A percentile compares a stretch with the other conserved stretches of the same genome.
Conservation (phyloP, 2,329 filamentous ascomycete genomes). For the Pseudopyricularia javanii region DNA sequence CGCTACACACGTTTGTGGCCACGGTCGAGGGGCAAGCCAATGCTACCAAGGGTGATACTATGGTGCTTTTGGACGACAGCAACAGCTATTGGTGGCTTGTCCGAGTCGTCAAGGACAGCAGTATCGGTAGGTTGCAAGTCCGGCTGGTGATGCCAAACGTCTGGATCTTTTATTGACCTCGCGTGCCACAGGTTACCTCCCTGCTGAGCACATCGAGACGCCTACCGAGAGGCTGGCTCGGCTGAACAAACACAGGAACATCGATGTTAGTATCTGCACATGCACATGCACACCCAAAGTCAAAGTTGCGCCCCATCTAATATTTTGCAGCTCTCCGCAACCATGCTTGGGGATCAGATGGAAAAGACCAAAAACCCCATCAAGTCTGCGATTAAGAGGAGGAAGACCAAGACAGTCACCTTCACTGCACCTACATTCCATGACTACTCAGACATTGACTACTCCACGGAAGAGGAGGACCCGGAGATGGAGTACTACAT, state of each 20-base stretch:
- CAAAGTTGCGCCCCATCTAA: neutral
- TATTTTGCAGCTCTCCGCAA: slow-evolving; percentile 40
- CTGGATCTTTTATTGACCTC: slow-evolving; percentile 3
- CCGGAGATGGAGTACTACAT: slow-evolving; percentile 24
- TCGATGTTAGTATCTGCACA: slow-evolving; percentile 56
- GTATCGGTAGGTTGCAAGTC: slow-evolving; percentile 49
- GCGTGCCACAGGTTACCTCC: slow-evolving; percentile 65
- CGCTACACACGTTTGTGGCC: slow-evolving; percentile 91
- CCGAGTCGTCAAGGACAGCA: slow-evolving; percentile 91
- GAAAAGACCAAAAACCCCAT: slow-evolving; percentile 75
- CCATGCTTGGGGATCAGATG: slow-evolving; percentile 50
- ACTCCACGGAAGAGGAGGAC: slow-evolving; percentile 65
- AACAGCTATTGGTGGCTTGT: slow-evolving; percentile 99
- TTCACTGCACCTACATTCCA: slow-evolving; percentile 80
- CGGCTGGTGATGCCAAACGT: neutral
- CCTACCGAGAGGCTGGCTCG: slow-evolving; percentile 88
- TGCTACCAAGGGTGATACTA: slow-evolving; percentile 95
- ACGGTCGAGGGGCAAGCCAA: slow-evolving; percentile 98
- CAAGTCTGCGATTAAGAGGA: slow-evolving; percentile 70
- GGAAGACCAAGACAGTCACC: slow-evolving; percentile 75
- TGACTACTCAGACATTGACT: slow-evolving; percentile 78
- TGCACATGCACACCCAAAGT: neutral
- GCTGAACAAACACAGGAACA: slow-evolving; percentile 94
- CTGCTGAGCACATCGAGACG: slow-evolving; percentile 96
- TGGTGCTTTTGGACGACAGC: slow-evolving; percentile 95